Evolutionary conservation across 192 early-diverging fungal genomes (phyloP), one percentile per base, ranked within the genome.

Genomic region (Linnemannia exigua): DNA sequence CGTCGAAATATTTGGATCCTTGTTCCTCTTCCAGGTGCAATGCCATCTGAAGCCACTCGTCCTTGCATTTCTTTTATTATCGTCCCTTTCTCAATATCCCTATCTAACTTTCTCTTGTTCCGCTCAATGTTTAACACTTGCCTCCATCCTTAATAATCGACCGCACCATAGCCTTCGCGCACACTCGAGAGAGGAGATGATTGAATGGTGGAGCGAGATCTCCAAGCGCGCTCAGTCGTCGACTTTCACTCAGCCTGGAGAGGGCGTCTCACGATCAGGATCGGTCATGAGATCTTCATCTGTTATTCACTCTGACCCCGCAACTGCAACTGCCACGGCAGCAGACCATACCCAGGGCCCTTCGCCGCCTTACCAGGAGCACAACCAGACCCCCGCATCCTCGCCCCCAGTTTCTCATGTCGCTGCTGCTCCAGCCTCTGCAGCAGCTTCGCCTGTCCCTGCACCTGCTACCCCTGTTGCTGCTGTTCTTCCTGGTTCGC

Each of bases 201-300:
- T 85, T 20, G 50, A 47, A 1, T 85, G 83, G 83, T 85, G 83
- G 83, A 36, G 36, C 25, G 83, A 85, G 47, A n/a, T 85, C 6
- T 75, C 83, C 15, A 75, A 76, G 46, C 61, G 37, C 28, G 51
- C 83, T 5, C 72, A 85, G 5, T 79, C 83, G 0, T 75, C 83
- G 6, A 86, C 78, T 16, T 76, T 79, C 44, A 76, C 46, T 15
- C 76, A 86, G 61, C 77, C 76, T 48, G 82, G 78, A 17, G 73
- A 86, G 41, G 70, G 67, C 20, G 58, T 79, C 19, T 86, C 83
- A 19, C 83, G 83, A 17, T 80, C 83, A 22, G 77, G 66, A 37
- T 85, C 82, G 6, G 72, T 79, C 20, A 12, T 75, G 67, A 66
- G 67, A 63, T 79, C 76, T 8, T 75, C 82, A 22, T 78, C 82